Base-by-base conservation (phyloP, 139 green algal genomes). In the Penium margaritaceum region DNA sequence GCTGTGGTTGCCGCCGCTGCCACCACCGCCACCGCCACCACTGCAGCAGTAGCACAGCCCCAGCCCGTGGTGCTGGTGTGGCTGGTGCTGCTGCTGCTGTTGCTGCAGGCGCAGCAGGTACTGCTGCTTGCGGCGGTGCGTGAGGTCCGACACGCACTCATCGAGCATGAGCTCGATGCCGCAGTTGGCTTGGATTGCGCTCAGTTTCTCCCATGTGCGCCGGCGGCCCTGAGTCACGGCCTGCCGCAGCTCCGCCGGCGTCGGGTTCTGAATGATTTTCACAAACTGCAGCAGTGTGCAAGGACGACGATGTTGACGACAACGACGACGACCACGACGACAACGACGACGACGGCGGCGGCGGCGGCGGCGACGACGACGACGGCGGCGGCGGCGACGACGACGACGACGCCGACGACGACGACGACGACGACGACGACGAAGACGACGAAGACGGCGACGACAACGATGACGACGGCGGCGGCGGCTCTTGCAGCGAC, bases 121-220 rank as follows among this genome's bases (percentile, higher is more conserved):
- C n/a, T n/a, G 32, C 5, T 21, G 32, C 34, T 77, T 75, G 63
- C 74, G 66, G 33, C 43, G 36, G n/a, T 44, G 38, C 33, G 83
- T 82, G 29, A 87, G 67, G 41, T 73, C 66, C 34, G 55, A 55
- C 34, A 88, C 75, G 74, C 78, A 85, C 63, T 87, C 73, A 43
- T 88, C 84, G 36, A 88, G 74, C 55, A 62, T 64, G 29, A 84
- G 53, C 72, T 88, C 84, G 63, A 88, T 84, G 9, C 46, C 78
- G 47, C 78, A 86, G 53, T 83, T 85, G 15, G 75, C 77, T 14
- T 27, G 41, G 17, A 86, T 87, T 21, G 74, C 74, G n/a, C 79
- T 53, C 33, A 86, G 66, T 67, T 81, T 83, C 9, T 35, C 47
- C 81, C 81, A 86, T 38, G 82, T 85, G 30, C 15, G 27, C 14